A percentile compares a stretch with the other conserved stretches of the same genome.
Conservation (phyloP, 1,284 basidiomycete genomes). For the Vanrija sp. region DNA sequence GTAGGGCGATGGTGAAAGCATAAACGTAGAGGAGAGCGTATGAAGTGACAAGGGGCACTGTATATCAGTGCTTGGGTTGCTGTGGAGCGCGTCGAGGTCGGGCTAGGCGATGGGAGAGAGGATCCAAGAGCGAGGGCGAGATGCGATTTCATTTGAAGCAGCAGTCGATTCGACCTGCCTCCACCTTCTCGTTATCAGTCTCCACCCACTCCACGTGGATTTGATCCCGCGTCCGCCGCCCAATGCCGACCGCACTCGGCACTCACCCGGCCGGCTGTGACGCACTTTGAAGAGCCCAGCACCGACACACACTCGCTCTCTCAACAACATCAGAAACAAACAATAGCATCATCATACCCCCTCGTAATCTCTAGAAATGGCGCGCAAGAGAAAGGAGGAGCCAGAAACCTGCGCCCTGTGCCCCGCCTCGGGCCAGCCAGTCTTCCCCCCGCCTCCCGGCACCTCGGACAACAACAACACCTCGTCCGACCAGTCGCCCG, state of each 20-base stretch:
- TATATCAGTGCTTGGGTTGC: not conserved
- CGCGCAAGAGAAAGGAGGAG: constrained; percentile 10
- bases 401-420: constrained; percentile 25
- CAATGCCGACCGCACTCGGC: too few species aligned
- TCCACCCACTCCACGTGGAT: too few species aligned
- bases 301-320: not conserved
- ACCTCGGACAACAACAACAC: constrained; percentile 5
- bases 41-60: not conserved
- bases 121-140: not conserved
- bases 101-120: not conserved
- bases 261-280: too few species aligned
- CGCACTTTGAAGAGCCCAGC: too few species aligned
- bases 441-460: not conserved
- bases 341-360: not conserved
- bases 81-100: not conserved
- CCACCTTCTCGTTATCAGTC: too few species aligned
- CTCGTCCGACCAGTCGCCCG: not conserved
- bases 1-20: constrained; percentile 5
- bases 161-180: too few species aligned
- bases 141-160: not conserved
- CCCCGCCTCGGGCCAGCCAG: constrained; percentile 15
- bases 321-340: not conserved
- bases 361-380: not conserved
- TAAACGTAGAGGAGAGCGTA: not conserved
- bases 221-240: too few species aligned